Conservation (phyloP, 108 stramenopile species). For the Cyclostephanos tholiformis region DNA sequence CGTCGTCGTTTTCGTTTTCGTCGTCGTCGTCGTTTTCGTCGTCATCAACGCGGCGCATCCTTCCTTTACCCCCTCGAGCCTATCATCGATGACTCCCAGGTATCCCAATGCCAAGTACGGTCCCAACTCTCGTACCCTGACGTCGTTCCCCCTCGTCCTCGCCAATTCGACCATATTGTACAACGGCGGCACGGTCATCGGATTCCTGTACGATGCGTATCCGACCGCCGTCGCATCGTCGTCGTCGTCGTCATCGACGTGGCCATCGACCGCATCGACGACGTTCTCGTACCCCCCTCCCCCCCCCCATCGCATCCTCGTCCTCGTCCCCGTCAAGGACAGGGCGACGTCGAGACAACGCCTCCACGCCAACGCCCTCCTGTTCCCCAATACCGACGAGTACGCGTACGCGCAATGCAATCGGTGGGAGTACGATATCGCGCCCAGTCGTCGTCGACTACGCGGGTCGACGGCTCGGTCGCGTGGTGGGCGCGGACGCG, state of each 20-base stretch:
- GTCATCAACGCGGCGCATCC: not conserved
- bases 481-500: not conserved
- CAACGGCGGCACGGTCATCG: no score
- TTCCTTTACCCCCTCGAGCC: no score
- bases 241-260: conserved; percentile 2
- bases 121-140: no score
- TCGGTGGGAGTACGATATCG: conserved; percentile 33
- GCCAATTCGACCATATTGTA: no score
- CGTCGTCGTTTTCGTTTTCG: no score
- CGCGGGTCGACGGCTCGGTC: not conserved
- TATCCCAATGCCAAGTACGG: no score
- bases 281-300: conserved; percentile 1
- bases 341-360: conserved; percentile 42
- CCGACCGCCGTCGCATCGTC: no score
- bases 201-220: no score
- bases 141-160: conserved; percentile 8
- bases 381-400: not conserved
- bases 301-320: not conserved
- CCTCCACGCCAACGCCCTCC: conserved; percentile 42
- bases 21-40: no score
- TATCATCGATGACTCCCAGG: no score
- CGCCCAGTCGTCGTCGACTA: not conserved
- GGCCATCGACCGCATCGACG: no score
- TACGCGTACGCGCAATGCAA: conserved; percentile 24
- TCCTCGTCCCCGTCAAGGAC: not conserved